Percentiles rank a stretch among this genome's conserved stretches.
Evolutionary conservation across 1,284 basidiomycete genomes (phyloP).

Genomic region (Apiotrichum laibachii): DNA sequence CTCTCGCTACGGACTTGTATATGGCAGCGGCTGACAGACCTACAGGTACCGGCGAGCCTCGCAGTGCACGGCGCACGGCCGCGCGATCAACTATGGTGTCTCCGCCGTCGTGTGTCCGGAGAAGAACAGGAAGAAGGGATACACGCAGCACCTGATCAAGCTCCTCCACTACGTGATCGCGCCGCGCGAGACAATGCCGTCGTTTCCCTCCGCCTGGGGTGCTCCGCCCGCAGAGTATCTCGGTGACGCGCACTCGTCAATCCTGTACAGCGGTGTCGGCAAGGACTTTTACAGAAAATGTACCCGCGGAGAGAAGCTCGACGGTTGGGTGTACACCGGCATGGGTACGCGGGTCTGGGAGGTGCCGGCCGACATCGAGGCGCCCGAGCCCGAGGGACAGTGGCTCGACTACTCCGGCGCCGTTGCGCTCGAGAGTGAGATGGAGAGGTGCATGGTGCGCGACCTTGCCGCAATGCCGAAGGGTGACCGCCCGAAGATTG

Average conservation of each 20-base stretch:
- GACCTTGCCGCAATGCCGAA: not conserved
- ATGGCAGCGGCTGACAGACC: not conserved
- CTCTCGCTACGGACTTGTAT: no score
- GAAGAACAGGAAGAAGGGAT: constrained; percentile 32
- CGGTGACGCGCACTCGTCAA: constrained; percentile 25
- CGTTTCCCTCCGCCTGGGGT: constrained; percentile 31
- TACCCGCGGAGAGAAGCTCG: constrained; percentile 10
- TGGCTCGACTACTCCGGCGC: constrained; percentile 1
- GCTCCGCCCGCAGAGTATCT: constrained; percentile 17
- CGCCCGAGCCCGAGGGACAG: not conserved
- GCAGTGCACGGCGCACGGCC: not conserved
- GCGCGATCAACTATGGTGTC: constrained; percentile 29
- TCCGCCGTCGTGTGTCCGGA: constrained; percentile 36
- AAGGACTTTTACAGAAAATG: constrained; percentile 32
- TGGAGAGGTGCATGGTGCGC: not conserved
- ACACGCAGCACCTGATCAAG: constrained; percentile 35
- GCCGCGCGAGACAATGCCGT: constrained; percentile 16
- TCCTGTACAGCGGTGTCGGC: constrained; percentile 40
- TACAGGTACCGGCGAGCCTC: not conserved
- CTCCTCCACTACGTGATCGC: constrained; percentile 36
- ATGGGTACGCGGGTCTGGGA: constrained; percentile 3
- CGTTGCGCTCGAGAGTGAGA: not conserved
- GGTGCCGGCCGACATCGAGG: not conserved
- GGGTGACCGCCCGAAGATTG: not conserved
- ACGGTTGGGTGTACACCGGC: constrained; percentile 8